phyloP scores from a whole-genome alignment of 1,284 basidiomycete species.

The Cryptococcus wingfieldii region DNA sequence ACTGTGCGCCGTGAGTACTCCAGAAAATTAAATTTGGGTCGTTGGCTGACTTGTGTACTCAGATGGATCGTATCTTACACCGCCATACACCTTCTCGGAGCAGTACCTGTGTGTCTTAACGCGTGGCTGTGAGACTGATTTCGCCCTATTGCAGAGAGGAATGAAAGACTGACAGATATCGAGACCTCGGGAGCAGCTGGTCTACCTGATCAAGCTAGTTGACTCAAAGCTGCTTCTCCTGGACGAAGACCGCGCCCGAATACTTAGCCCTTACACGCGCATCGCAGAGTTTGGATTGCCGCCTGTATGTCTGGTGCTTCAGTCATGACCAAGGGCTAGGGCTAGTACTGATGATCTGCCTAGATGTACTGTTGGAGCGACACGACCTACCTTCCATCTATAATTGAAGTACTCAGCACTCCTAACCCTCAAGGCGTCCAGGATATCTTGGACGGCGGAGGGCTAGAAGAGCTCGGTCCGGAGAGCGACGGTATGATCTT shows the following conservation, averaged over 20 bases:
- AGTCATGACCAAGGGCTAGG: neutral
- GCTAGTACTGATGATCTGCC: neutral
- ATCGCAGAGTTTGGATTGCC: conserved; percentile 10
- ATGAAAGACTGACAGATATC: neutral
- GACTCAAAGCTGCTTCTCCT: conserved; percentile 28
- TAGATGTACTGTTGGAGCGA: conserved; percentile 20
- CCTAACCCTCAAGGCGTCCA: neutral
- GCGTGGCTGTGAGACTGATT: conserved; percentile 34
- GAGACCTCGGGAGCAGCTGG: conserved; percentile 15
- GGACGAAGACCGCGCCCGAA: conserved; percentile 26
- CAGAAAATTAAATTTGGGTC: neutral
- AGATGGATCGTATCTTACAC: conserved; percentile 39
- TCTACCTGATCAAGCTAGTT: conserved; percentile 30
- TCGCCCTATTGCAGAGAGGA: neutral
- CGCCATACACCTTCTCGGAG: conserved; percentile 39
- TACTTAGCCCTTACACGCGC: conserved; percentile 17
- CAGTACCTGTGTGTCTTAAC: conserved; percentile 37
- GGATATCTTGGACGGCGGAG: conserved; percentile 6
- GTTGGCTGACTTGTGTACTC: neutral
- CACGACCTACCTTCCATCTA: conserved; percentile 2
- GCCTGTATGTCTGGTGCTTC: conserved; percentile 1
- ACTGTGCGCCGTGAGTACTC: conserved; percentile 29
- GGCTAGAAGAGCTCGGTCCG: conserved; percentile 21
- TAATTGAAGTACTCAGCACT: conserved; percentile 7
- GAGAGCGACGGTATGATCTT: conserved; percentile 44